Percentiles rank a stretch among this genome's conserved stretches.
phyloP scores from a whole-genome alignment of 2,329 filamentous ascomycete species.

The Magnaporthiopsis incrustans region DNA sequence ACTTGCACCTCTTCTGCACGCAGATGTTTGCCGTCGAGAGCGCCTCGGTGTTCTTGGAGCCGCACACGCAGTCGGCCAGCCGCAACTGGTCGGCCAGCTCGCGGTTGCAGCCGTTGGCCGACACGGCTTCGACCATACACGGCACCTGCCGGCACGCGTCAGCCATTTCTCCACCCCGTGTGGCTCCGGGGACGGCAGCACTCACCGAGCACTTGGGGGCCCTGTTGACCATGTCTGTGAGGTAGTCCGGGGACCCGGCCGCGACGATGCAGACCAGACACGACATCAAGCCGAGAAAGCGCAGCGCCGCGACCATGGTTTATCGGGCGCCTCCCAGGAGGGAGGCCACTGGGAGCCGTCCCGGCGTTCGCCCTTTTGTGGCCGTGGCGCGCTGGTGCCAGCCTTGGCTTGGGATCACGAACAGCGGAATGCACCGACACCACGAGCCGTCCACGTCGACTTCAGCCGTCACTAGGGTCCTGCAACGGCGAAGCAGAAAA shows the following conservation, averaged over 20 bases:
- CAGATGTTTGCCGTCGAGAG: neutral
- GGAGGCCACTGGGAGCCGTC: too few relatives aligned
- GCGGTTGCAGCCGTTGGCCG: neutral
- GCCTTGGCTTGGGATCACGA: too few relatives aligned
- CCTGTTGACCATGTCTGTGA: slow-evolving; percentile 1
- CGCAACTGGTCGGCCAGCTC: neutral
- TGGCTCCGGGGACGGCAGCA: neutral
- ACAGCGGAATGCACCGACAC: too few relatives aligned
- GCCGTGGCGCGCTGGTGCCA: too few relatives aligned
- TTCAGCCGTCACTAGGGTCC: too few relatives aligned
- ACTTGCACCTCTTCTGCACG: slow-evolving; percentile 5
- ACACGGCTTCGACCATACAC: slow-evolving; percentile 1
- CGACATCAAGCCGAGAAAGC: neutral
- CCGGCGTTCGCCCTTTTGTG: too few relatives aligned
- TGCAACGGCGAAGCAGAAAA: too few relatives aligned
- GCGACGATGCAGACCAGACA: neutral
- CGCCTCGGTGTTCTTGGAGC: neutral
- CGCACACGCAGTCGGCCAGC: slow-evolving; percentile 2
- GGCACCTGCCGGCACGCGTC: neutral
- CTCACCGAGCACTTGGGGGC: slow-evolving; percentile 2
- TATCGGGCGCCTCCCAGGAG: too few relatives aligned
- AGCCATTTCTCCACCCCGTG: neutral
- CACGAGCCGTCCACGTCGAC: too few relatives aligned
- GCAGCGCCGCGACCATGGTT: neutral
- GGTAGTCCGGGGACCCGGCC: neutral